These are phyloP conservation scores for Cubamyces lactineus DNA, from an alignment of 768 basidiomycete genomes.

Conservation along the genomic window DNA sequence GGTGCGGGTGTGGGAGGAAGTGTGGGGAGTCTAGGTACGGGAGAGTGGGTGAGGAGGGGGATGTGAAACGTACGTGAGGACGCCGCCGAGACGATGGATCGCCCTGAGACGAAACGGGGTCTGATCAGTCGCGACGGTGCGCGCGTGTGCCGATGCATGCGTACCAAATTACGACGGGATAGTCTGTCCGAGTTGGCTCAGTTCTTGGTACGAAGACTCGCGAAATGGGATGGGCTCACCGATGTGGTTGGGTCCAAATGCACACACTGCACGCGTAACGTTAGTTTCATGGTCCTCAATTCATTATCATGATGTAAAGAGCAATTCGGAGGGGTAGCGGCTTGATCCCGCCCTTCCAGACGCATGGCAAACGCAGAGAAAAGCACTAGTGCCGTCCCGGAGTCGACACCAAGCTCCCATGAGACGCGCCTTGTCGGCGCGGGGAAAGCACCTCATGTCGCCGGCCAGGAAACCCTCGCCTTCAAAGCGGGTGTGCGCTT, in stretches of 20 bases:
- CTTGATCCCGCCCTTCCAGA: too few relatives aligned
- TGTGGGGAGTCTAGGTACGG: too few relatives aligned
- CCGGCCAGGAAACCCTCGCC: not conserved
- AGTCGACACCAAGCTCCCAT: too few relatives aligned
- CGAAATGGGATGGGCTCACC: slow-evolving; percentile 31
- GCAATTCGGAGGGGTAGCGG: too few relatives aligned
- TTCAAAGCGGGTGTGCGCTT: not conserved
- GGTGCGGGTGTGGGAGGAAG: too few relatives aligned
- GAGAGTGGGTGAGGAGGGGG: not conserved
- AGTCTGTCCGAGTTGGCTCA: slow-evolving; percentile 22
- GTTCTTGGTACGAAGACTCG: not conserved
- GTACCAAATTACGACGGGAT: slow-evolving; percentile 33
- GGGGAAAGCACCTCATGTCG: too few relatives aligned
- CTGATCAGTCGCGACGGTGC: not conserved
- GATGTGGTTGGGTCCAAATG: slow-evolving; percentile 70
- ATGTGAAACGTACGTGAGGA: slow-evolving; percentile 52
- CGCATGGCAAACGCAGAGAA: too few relatives aligned
- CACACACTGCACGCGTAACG: slow-evolving; percentile 46
- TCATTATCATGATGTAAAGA: too few relatives aligned
- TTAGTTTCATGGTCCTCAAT: not conserved
- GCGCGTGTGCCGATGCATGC: not conserved
- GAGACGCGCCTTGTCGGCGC: too few relatives aligned
- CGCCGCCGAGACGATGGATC: slow-evolving; percentile 56
- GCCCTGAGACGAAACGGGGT: slow-evolving; percentile 37
- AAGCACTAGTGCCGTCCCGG: too few relatives aligned